Base-by-base conservation (phyloP, 371 early-diverging fungal species). In the Mucor piriformis region DNA sequence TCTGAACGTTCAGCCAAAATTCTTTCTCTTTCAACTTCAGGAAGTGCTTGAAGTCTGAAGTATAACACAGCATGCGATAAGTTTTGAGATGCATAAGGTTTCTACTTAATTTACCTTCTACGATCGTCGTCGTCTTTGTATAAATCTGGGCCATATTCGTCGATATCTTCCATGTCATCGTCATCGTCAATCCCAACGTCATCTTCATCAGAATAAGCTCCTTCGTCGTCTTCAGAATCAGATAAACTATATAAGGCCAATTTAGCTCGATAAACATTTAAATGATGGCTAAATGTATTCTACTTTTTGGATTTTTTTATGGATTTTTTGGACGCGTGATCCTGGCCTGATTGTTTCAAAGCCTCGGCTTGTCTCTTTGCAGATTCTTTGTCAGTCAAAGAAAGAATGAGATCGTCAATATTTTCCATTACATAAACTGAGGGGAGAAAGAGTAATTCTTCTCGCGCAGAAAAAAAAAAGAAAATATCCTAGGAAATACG, bases 41-140 rank as follows among this genome's bases (percentile, higher is more conserved):
- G 79, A 59, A 90, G 71, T 18, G 89, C 81, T 53, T 79, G 76
- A 7, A 91, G 73, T 57, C 82, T 81, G 55, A n/a, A n/a, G 12
- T 11, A 32, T 38, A 13, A 38, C 7, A 33, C 5, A n/a, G 40
- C 33, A 40, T 52, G 25, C 34, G 29, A 6, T 29, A 33, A 5
- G 2, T 33, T 3, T 23, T 24, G 3, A 21, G 33, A 50, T 23
- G 44, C n/a, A n/a, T n/a, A n/a, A 3, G 11, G 8, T 24, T 24
- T 15, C 24, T 11, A 44, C 12, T 44, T 11, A n/a, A 20, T 29
- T 46, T 72, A 77, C 76, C 77, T 73, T 54, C 67, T 72, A 21
- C 92, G 78, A 74, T 92, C 92, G 44, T 88, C 84, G 50, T 88
- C 87, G 60, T 91, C 89, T 50, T 87, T 88, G 76, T 88, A 90